phyloP scores from a whole-genome alignment of 805 yeast genomes.

The Kazachstania taianensis region DNA sequence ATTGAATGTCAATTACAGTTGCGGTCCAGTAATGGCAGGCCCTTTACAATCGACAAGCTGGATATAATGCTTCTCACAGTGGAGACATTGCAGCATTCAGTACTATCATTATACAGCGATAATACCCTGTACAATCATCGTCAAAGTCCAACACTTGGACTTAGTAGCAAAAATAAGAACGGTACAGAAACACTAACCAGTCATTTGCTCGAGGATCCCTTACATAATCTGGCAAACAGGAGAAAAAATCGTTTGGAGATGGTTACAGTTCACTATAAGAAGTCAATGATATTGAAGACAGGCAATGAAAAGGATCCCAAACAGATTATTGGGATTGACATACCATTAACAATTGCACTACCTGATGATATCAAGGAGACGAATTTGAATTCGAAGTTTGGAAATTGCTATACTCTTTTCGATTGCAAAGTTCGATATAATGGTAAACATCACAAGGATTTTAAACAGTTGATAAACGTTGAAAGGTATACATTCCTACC shows the following conservation, averaged over 20 bases:
- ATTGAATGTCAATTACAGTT: slow-evolving; percentile 47
- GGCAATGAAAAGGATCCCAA: slow-evolving; percentile 10
- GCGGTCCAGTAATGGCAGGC: slow-evolving; percentile 39
- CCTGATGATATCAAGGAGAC: slow-evolving; percentile 46
- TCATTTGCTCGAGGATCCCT: background rate
- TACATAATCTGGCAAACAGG: background rate
- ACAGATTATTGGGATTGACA: slow-evolving; percentile 40
- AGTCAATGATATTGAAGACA: slow-evolving; percentile 18
- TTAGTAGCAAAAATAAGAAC: background rate
- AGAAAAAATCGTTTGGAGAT: slow-evolving; percentile 18
- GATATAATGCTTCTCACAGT: slow-evolving; percentile 40
- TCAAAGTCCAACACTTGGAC: too few species aligned
- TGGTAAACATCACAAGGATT: slow-evolving; percentile 8
- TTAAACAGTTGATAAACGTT: slow-evolving; percentile 35
- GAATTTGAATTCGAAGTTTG: slow-evolving; percentile 38
- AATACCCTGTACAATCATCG: too few species aligned
- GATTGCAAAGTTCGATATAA: slow-evolving; percentile 25
- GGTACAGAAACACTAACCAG: background rate
- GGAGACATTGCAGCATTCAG: slow-evolving; percentile 35
- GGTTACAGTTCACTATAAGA: slow-evolving; percentile 25
- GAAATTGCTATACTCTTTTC: slow-evolving; percentile 38
- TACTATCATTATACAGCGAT: too few species aligned
- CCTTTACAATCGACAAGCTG: slow-evolving; percentile 39
- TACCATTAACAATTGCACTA: slow-evolving; percentile 49
- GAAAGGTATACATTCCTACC: slow-evolving; percentile 51